Evolutionary conservation across 2,329 filamentous ascomycete species (phyloP).

Genomic region (Botrytis paeoniae): DNA sequence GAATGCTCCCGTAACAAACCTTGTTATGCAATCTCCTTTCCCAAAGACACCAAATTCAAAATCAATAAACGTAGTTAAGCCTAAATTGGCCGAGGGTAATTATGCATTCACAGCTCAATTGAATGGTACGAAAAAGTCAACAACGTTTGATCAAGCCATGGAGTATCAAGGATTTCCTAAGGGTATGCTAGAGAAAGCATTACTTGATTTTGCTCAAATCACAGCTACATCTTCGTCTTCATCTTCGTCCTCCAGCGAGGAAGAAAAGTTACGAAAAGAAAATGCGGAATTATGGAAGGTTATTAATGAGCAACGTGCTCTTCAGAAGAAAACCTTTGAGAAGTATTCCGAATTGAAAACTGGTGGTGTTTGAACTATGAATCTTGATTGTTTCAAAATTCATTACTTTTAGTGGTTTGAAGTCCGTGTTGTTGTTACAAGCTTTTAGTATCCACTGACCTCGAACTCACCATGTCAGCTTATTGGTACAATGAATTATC

Average conservation of each 20-base stretch:
- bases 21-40: slow-evolving; percentile 67
- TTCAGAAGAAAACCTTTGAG: slow-evolving; percentile 43
- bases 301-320: slow-evolving; percentile 44
- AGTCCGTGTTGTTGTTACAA: slow-evolving; percentile 18
- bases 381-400: slow-evolving; percentile 12
- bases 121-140: slow-evolving; percentile 37
- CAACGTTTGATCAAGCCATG: slow-evolving; percentile 27
- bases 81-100: slow-evolving; percentile 62
- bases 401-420: slow-evolving; percentile 9
- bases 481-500: neutral
- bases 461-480: neutral
- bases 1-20: slow-evolving; percentile 78
- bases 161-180: slow-evolving; percentile 30
- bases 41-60: slow-evolving; percentile 47
- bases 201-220: slow-evolving; percentile 44
- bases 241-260: slow-evolving; percentile 38
- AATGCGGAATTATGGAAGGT: slow-evolving; percentile 47
- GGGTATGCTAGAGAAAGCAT: slow-evolving; percentile 49
- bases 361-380: slow-evolving; percentile 22
- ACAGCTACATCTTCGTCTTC: slow-evolving; percentile 25
- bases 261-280: slow-evolving; percentile 40
- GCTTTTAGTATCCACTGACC: neutral
- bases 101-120: slow-evolving; percentile 68
- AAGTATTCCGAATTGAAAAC: slow-evolving; percentile 36
- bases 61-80: slow-evolving; percentile 69